Conservation (phyloP, 2,329 filamentous ascomycete species). For the Colletotrichum tanaceti region DNA sequence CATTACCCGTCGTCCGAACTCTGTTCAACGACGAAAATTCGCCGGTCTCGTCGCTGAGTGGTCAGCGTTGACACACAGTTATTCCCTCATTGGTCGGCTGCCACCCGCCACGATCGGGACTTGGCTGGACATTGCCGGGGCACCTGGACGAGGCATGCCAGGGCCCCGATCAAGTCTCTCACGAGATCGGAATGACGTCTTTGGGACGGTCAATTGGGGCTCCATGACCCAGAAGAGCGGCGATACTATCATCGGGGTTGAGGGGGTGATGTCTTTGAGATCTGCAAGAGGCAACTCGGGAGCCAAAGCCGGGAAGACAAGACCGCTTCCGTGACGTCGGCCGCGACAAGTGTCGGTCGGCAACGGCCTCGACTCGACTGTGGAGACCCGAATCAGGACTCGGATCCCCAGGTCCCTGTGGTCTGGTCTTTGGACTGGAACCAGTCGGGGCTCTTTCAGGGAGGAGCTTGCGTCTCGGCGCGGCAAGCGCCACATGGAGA, state of each 20-base stretch:
- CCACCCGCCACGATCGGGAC: slow-evolving; percentile 39
- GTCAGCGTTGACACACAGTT: slow-evolving; percentile 41
- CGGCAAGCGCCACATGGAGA: slow-evolving; percentile 36
- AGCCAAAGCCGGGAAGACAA: slow-evolving; percentile 22
- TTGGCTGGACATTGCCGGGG: slow-evolving; percentile 39
- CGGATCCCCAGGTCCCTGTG: not conserved
- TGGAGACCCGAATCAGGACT: slow-evolving; percentile 13
- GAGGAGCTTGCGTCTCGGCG: slow-evolving; percentile 12
- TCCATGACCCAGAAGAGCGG: slow-evolving; percentile 20
- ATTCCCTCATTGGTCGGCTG: slow-evolving; percentile 41
- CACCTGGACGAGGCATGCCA: slow-evolving; percentile 37
- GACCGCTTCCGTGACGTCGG: slow-evolving; percentile 34
- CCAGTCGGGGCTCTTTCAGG: slow-evolving; percentile 13
- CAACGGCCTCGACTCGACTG: slow-evolving; percentile 14
- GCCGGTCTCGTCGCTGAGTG: slow-evolving; percentile 41
- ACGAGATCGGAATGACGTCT: slow-evolving; percentile 39
- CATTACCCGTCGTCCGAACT: slow-evolving; percentile 39
- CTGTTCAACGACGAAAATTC: slow-evolving; percentile 28
- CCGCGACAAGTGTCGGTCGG: slow-evolving; percentile 31
- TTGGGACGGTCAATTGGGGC: slow-evolving; percentile 26
- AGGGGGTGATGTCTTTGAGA: slow-evolving; percentile 14
- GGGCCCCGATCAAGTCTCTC: slow-evolving; percentile 32
- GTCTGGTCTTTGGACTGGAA: not conserved
- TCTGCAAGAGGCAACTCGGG: slow-evolving; percentile 23
- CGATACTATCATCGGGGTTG: slow-evolving; percentile 24